phyloP scores from a whole-genome alignment of 2,329 filamentous ascomycete genomes.

The Pezicula neosporulosa region DNA sequence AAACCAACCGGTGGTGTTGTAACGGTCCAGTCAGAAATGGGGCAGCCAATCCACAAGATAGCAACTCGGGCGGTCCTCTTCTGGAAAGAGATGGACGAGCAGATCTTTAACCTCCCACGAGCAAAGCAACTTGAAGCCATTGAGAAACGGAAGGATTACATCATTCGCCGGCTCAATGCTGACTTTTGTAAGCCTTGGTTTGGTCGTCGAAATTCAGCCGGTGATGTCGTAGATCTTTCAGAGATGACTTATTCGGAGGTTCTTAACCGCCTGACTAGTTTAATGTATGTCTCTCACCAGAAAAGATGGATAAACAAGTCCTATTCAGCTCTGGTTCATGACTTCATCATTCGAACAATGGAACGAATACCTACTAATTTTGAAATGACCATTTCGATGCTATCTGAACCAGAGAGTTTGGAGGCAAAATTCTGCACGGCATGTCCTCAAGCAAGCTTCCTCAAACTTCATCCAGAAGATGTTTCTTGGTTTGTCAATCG shows the following conservation, averaged over 20 bases:
- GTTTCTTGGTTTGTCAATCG: conserved; percentile 94
- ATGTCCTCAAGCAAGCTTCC: too few species aligned
- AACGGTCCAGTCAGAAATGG: conserved; percentile 97
- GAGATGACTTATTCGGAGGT: conserved; percentile 92
- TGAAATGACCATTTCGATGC: too few species aligned
- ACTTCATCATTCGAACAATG: conserved; percentile 92
- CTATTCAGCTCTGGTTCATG: conserved; percentile 74
- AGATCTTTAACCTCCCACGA: conserved; percentile 91
- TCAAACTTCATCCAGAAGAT: conserved; percentile 51
- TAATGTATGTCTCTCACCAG: conserved; percentile 86
- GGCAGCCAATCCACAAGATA: conserved; percentile 98
- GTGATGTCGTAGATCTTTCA: conserved; percentile 77
- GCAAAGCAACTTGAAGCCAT: conserved; percentile 86
- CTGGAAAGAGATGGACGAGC: conserved; percentile 98
- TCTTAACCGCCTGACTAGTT: conserved; percentile 75
- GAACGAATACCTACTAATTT: conserved; percentile 63
- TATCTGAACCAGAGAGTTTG: too few species aligned
- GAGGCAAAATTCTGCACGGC: too few species aligned
- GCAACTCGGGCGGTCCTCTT: conserved; percentile 93
- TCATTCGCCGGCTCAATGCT: conserved; percentile 92
- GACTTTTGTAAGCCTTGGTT: conserved; percentile 99
- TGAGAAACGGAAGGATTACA: conserved; percentile 83
- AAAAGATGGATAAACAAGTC: conserved; percentile 83
- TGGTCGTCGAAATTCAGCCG: conserved; percentile 59
- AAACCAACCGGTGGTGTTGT: conserved; percentile 89